phyloP scores from a whole-genome alignment of 495 filamentous ascomycete genomes.

The Aspergillus affinis region DNA sequence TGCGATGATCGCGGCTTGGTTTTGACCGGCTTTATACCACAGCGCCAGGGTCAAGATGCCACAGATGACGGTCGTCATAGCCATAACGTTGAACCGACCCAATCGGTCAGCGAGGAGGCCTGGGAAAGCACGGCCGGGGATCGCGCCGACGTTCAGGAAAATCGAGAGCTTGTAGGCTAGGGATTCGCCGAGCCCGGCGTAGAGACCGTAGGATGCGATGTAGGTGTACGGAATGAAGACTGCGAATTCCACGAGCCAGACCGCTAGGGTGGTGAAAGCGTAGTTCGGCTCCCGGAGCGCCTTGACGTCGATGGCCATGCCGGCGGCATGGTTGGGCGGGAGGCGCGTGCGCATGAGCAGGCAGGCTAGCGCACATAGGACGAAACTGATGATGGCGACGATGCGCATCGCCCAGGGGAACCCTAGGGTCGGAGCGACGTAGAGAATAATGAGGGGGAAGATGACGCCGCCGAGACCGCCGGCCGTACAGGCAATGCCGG shows the following conservation, averaged over 20 bases:
- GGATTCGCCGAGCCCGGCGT: conserved; percentile 14
- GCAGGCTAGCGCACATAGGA: conserved; percentile 38
- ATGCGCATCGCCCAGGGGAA: conserved; percentile 73
- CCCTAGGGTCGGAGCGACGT: conserved; percentile 59
- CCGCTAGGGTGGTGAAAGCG: conserved; percentile 54
- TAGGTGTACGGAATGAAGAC: conserved; percentile 75
- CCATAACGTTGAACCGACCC: conserved; percentile 70
- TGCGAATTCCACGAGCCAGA: conserved; percentile 74
- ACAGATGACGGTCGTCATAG: conserved; percentile 47
- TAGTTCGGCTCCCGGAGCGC: conserved; percentile 36
- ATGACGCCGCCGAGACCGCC: conserved; percentile 70
- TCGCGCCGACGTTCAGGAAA: conserved; percentile 52
- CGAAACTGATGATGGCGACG: conserved; percentile 62
- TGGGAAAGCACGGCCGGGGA: conserved; percentile 46
- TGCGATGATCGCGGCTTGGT: conserved; percentile 48
- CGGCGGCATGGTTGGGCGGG: conserved; percentile 21
- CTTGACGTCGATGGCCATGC: conserved; percentile 24
- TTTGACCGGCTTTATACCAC: conserved; percentile 45
- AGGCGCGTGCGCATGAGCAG: conserved; percentile 25
- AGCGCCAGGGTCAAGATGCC: conserved; percentile 50
- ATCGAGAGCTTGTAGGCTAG: conserved; percentile 59
- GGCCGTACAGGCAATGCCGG: conserved; percentile 68
- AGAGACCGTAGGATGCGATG: conserved; percentile 57
- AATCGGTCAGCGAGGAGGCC: conserved; percentile 65
- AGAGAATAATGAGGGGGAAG: conserved; percentile 72